Evolutionary conservation across 208 protist genomes (phyloP), one percentile per base, ranked within the genome.

Genomic region (Leishmania arabica): DNA sequence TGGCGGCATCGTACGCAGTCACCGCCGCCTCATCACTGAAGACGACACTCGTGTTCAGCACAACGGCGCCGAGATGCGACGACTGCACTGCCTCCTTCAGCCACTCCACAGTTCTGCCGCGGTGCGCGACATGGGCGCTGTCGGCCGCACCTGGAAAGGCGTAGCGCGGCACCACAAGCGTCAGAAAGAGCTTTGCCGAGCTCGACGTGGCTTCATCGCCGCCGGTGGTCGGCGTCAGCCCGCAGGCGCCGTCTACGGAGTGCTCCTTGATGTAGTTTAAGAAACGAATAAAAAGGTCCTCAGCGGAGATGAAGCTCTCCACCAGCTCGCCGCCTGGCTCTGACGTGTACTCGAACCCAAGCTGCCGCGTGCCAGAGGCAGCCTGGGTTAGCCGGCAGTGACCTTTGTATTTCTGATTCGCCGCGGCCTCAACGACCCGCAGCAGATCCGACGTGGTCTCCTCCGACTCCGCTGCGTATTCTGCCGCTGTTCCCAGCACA

Each of bases 211-310:
- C 49, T 11, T 77, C 71, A 5, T 37, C 74, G 9, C 85, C 68
- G 65, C 74, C 56, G 27, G 60, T 69, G 49, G 64, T 79, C 0
- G 72, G 65, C 3, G 84, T 86, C 45, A 97, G 79, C 45, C 90
- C 90, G 76, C 95, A 98, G 17, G 90, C 92, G 15, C 84, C 88
- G 81, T 98, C 91, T 19, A 98, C 77, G 37, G 89, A 89, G 77
- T 94, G 91, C 77, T 90, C 86, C 84, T 98, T 98, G 17, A 98
- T 64, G 78, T 95, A 89, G 85, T 95, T 95, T 42, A 98, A 87
- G 79, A 96, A 96, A 54, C 88, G 81, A 6, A 96, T 87, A 66
- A 98, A 92, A 37, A 96, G 79, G 54, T 96, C 88, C 73, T 94
- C 89, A 45, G 90, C 90, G 7, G 86, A 83, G 69, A 96, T 70